Conservation (phyloP, 768 basidiomycete species). For the Termitomyces sp. region DNA sequence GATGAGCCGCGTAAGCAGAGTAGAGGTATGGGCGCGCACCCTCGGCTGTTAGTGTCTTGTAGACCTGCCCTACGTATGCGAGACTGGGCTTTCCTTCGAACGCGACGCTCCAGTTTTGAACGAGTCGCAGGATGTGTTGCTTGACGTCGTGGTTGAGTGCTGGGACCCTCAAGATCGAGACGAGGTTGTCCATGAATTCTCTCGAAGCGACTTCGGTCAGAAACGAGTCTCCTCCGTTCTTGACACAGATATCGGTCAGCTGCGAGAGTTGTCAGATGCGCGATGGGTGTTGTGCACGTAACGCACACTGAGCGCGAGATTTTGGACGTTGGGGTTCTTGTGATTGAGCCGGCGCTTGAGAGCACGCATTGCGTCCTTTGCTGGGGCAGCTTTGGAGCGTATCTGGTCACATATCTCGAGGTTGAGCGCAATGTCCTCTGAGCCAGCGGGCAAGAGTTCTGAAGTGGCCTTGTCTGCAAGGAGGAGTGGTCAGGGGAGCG, state of each 20-base stretch:
- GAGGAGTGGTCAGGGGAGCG: conserved; percentile 2
- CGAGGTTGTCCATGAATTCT: conserved; percentile 92
- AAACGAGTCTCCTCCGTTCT: conserved; percentile 96
- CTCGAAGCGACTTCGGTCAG: conserved; percentile 77
- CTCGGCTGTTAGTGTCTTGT: conserved; percentile 69
- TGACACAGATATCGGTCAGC: conserved; percentile 89
- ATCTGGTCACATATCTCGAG: conserved; percentile 98
- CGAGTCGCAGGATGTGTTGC: conserved; percentile 62
- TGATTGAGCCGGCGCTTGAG: conserved; percentile 85
- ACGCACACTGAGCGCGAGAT: conserved; percentile 78
- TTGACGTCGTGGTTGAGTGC: conserved; percentile 78
- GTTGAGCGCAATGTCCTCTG: conserved; percentile 88
- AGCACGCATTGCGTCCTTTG: conserved; percentile 84
- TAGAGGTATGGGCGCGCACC: conserved; percentile 38
- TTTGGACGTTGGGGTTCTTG: conserved; percentile 94
- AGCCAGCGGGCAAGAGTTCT: conserved; percentile 74
- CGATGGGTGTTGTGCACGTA: conserved; percentile 12
- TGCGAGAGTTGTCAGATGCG: conserved; percentile 22
- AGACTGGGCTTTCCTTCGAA: conserved; percentile 79
- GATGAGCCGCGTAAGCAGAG: conserved; percentile 2
- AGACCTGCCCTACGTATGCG: conserved; percentile 73
- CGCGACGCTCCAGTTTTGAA: conserved; percentile 94
- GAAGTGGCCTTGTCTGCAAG: conserved; percentile 88
- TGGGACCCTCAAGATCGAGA: conserved; percentile 80
- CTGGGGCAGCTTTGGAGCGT: conserved; percentile 79